Conservation (phyloP, 768 basidiomycete species). For the Xerocomus potaroensis region DNA sequence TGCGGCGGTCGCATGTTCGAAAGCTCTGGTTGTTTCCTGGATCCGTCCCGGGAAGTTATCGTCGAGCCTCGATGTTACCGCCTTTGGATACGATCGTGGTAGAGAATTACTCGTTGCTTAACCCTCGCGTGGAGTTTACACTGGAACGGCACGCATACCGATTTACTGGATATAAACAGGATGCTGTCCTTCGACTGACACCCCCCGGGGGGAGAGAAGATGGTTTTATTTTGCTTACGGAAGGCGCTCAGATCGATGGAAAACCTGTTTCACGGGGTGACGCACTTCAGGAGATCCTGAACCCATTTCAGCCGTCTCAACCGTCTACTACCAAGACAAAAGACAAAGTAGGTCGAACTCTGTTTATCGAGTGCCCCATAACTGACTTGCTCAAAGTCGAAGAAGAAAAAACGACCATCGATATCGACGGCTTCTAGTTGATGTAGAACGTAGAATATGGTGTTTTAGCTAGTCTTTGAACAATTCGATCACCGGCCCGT, state of each 20-base stretch:
- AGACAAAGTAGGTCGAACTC: slow-evolving; percentile 10
- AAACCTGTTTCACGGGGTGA: slow-evolving; percentile 14
- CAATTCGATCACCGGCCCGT: too few species aligned
- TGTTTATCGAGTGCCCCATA: background rate
- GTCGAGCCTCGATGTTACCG: slow-evolving; percentile 13
- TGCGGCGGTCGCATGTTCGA: slow-evolving; percentile 26
- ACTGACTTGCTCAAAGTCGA: slow-evolving; percentile 12
- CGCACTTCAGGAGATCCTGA: slow-evolving; percentile 20
- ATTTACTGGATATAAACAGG: slow-evolving; percentile 17
- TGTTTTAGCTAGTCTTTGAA: too few species aligned
- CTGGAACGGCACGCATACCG: slow-evolving; percentile 23
- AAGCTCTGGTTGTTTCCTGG: slow-evolving; percentile 30
- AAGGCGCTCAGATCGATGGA: slow-evolving; percentile 26
- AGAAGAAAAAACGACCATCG: slow-evolving; percentile 15
- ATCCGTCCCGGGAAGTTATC: slow-evolving; percentile 22
- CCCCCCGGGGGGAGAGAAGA: slow-evolving; percentile 13
- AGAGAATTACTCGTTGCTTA: slow-evolving; percentile 20
- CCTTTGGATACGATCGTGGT: slow-evolving; percentile 25
- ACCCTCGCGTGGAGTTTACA: slow-evolving; percentile 21
- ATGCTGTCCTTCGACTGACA: slow-evolving; percentile 18
- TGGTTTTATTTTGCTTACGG: slow-evolving; percentile 18
- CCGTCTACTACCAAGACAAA: slow-evolving; percentile 14
- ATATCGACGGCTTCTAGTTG: slow-evolving; percentile 1
- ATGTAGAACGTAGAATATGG: background rate
- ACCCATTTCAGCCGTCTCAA: slow-evolving; percentile 12